Evolutionary conservation across 305 asterid species (phyloP).

Genomic region (Fraxinus greggii): DNA sequence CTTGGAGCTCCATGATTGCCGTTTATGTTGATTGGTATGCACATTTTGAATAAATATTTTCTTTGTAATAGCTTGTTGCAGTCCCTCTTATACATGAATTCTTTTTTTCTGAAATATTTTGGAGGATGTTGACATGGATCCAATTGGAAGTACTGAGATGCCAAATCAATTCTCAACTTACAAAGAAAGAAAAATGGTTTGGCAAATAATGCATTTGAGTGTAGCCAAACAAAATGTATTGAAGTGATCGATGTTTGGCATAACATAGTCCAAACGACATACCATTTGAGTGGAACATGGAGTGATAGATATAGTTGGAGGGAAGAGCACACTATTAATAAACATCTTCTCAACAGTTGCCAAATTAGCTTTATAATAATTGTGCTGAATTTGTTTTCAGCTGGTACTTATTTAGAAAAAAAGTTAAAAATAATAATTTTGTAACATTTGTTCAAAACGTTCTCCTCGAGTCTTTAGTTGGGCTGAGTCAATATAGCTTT

Average conservation of each 20-base stretch:
- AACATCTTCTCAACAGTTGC: not conserved
- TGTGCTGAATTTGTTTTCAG: not conserved
- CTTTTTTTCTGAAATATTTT: not conserved
- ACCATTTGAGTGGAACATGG: not conserved
- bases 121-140: not conserved
- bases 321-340: not conserved
- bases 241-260: not conserved
- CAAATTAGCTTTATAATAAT: not conserved
- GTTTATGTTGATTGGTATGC: slow-evolving; percentile 61
- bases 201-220: not conserved
- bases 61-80: not conserved
- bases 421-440: not conserved
- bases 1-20: slow-evolving; percentile 72
- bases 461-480: not conserved
- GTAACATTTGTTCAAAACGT: not conserved
- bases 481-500: not conserved
- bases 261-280: not conserved
- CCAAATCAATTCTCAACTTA: not conserved
- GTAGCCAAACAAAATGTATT: not conserved
- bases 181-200: not conserved
- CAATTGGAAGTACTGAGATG: not conserved
- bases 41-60: not conserved
- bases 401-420: not conserved
- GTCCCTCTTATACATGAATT: not conserved
- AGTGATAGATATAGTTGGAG: not conserved